Percentiles rank a stretch among this genome's conserved stretches.
phyloP scores from a whole-genome alignment of 2,329 filamentous ascomycete species.

The Decorospora gaudefroyi region DNA sequence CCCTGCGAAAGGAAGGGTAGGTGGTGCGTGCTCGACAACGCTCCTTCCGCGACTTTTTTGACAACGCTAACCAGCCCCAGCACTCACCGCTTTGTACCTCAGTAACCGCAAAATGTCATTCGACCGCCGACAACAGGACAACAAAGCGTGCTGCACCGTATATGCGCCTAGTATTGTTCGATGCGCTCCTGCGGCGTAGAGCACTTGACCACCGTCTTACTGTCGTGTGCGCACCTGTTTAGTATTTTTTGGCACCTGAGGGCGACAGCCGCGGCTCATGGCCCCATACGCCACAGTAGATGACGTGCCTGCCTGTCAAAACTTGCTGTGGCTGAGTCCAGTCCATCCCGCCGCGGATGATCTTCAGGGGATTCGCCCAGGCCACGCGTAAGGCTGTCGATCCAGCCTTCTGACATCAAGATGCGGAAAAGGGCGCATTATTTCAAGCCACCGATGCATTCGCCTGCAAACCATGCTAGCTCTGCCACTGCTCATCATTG shows the following conservation, averaged over 20 bases:
- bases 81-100: conserved; percentile 21
- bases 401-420: neutral
- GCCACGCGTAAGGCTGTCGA: neutral
- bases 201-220: conserved; percentile 1
- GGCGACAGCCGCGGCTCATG: too few relatives aligned
- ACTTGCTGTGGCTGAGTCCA: conserved; percentile 1
- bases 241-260: too few relatives aligned
- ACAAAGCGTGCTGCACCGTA: conserved; percentile 9
- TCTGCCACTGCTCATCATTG: too few relatives aligned
- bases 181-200: neutral
- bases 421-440: conserved; percentile 3
- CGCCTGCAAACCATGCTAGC: too few relatives aligned
- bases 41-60: conserved; percentile 25
- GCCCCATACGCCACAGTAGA: conserved; percentile 9
- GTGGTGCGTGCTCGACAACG: conserved; percentile 20
- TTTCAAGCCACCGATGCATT: too few relatives aligned
- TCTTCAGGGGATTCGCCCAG: conserved; percentile 14
- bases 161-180: conserved; percentile 17
- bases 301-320: conserved; percentile 4
- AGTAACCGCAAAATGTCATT: conserved; percentile 1
- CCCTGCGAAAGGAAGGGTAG: conserved; percentile 20
- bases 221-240: too few relatives aligned
- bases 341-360: conserved; percentile 7
- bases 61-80: conserved; percentile 19
- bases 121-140: conserved; percentile 2